These are phyloP conservation scores for Fusarium tjaetaba DNA, from an alignment of 2,329 filamentous ascomycete species.

Conservation along the genomic window DNA sequence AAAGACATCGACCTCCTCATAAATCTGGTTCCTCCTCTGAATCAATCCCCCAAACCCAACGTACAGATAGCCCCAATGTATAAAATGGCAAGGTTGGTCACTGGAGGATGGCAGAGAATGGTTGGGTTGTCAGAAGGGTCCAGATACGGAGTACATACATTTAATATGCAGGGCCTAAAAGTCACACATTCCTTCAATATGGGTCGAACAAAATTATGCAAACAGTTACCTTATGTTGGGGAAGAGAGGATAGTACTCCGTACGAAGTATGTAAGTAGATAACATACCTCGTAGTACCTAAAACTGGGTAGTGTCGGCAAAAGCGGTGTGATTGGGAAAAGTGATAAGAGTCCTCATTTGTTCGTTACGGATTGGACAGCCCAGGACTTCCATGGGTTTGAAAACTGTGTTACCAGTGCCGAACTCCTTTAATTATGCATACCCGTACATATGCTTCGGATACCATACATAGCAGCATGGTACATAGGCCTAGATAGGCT, in stretches of 20 bases:
- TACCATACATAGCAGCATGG: not conserved
- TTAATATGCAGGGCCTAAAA: not conserved
- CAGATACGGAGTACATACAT: not conserved
- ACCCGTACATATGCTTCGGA: not conserved
- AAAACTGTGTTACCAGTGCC: not conserved
- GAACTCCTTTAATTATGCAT: constrained; percentile 5
- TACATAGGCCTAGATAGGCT: not conserved
- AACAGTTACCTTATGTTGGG: not conserved
- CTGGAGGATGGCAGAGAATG: not conserved
- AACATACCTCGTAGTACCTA: not conserved
- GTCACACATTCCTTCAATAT: not conserved
- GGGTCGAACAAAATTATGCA: not conserved
- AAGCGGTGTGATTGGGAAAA: constrained; percentile 26
- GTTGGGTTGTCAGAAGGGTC: not conserved
- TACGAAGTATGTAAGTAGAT: not conserved
- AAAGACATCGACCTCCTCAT: not conserved
- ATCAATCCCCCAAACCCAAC: not conserved
- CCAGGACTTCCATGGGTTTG: constrained; percentile 9
- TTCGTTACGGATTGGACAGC: not conserved
- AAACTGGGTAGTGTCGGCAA: not conserved
- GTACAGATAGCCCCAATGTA: not conserved
- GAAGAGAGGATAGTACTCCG: not conserved
- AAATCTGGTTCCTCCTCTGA: not conserved
- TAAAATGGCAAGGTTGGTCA: not conserved
- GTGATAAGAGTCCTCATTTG: constrained; percentile 19